phyloP scores from a whole-genome alignment of 306 rosid genomes.

The Amphicarpaea edgeworthii region DNA sequence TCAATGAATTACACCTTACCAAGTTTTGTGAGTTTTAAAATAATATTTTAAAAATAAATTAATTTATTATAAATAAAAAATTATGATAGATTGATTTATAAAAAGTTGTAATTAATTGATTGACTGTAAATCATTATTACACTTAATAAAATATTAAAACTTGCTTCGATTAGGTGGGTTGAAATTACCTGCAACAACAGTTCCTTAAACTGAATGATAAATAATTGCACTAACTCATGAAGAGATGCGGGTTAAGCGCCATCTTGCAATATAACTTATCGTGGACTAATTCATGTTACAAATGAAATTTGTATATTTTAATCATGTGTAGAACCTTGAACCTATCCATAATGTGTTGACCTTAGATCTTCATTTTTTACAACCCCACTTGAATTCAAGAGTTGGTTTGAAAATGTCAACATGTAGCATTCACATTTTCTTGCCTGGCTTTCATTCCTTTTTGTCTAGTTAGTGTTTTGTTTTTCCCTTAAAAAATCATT shows the following conservation, averaged over 20 bases:
- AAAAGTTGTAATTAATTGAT: no score
- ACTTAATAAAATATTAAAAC: no score
- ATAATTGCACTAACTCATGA: neutral
- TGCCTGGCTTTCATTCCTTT: neutral
- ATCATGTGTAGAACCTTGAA: neutral
- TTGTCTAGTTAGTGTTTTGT: neutral
- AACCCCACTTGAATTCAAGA: neutral
- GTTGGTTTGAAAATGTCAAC: conserved; percentile 5
- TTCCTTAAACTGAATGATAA: neutral
- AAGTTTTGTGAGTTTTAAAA: no score
- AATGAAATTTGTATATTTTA: neutral
- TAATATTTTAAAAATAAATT: no score
- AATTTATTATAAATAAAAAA: no score
- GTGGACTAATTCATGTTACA: conserved; percentile 7
- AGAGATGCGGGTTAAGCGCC: neutral
- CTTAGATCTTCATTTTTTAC: neutral
- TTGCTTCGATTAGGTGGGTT: no score
- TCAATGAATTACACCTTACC: no score
- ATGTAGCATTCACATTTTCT: neutral
- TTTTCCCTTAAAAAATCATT: neutral
- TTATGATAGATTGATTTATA: no score
- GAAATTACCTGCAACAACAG: neutral
- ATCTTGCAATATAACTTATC: neutral
- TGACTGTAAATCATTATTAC: no score
- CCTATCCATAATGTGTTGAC: neutral